Evolutionary conservation across 2,329 filamentous ascomycete genomes (phyloP).

Genomic region (Aspergillus aculeatus): DNA sequence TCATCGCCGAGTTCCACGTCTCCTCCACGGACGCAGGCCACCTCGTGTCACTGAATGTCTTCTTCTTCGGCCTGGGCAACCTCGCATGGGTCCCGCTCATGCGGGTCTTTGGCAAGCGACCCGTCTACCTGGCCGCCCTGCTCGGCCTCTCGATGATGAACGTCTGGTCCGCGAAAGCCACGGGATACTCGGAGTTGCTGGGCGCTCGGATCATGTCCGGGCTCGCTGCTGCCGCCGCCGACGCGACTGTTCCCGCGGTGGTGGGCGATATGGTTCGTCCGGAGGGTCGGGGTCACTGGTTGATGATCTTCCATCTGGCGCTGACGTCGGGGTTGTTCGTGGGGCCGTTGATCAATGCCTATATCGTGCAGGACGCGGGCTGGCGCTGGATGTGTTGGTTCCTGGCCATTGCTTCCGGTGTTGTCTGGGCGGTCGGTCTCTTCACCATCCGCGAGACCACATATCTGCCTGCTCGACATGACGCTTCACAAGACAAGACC

Average conservation of each 20-base stretch:
- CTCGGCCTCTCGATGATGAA: slow-evolving; percentile 33
- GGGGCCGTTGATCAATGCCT: slow-evolving; percentile 35
- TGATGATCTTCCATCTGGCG: slow-evolving; percentile 42
- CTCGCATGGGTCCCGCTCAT: slow-evolving; percentile 28
- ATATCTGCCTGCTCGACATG: slow-evolving; percentile 10
- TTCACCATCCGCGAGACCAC: slow-evolving; percentile 28
- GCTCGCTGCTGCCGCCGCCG: slow-evolving; percentile 31
- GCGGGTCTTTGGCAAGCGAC: slow-evolving; percentile 35
- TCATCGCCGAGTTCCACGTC: slow-evolving; percentile 31
- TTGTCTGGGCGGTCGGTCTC: slow-evolving; percentile 17
- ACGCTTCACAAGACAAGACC: slow-evolving; percentile 7
- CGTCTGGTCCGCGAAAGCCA: slow-evolving; percentile 34
- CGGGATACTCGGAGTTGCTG: slow-evolving; percentile 25
- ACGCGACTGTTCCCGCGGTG: slow-evolving; percentile 37
- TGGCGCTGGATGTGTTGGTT: slow-evolving; percentile 32
- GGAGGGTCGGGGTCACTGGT: slow-evolving; percentile 35
- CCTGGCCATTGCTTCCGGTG: slow-evolving; percentile 23
- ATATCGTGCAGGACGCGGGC: slow-evolving; percentile 22
- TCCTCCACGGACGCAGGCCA: slow-evolving; percentile 24
- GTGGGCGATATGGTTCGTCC: slow-evolving; percentile 38
- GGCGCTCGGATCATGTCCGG: slow-evolving; percentile 30
- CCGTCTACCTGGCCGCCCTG: slow-evolving; percentile 38
- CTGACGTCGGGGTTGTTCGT: slow-evolving; percentile 38
- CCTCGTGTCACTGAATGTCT: slow-evolving; percentile 28
- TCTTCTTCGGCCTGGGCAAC: slow-evolving; percentile 26